Evolutionary conservation across 352 stramenopile genomes (phyloP).

Genomic region (Phytopythium sindhum): DNA sequence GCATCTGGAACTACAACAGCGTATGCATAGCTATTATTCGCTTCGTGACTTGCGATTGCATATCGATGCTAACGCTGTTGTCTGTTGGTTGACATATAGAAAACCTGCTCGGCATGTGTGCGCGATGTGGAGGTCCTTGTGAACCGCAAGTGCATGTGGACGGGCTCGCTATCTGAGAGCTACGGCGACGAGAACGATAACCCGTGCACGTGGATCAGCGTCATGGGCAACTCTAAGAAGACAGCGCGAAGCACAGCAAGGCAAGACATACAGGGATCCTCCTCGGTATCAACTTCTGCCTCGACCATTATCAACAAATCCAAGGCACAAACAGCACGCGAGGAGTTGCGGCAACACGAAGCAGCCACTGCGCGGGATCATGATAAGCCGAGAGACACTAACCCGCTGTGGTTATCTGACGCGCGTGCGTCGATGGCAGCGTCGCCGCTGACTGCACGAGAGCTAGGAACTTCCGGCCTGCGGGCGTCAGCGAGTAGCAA

Average conservation of each 20-base stretch:
- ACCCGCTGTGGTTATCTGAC: constrained; percentile 6
- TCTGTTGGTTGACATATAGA: constrained; percentile 13
- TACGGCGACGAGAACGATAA: constrained; percentile 68
- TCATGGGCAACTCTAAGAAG: constrained; percentile 34
- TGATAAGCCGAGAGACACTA: background rate
- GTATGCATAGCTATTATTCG: constrained; percentile 16
- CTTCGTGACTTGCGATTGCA: background rate
- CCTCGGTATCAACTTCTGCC: background rate
- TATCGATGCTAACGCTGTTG: background rate
- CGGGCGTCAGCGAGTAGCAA: background rate
- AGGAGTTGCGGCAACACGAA: background rate
- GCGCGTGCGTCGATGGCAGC: background rate
- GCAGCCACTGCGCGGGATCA: background rate
- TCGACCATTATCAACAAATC: background rate
- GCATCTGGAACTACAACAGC: constrained; percentile 82
- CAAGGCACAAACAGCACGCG: background rate
- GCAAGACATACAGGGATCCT: background rate
- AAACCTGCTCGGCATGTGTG: constrained; percentile 40
- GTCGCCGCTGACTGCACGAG: constrained; percentile 1
- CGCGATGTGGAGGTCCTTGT: constrained; percentile 69
- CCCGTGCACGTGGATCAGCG: constrained; percentile 64
- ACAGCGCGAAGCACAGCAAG: constrained; percentile 20
- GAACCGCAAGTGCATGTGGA: constrained; percentile 63
- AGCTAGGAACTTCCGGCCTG: background rate
- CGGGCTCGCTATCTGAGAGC: constrained; percentile 65